Evolutionary conservation across 176 grass and related monocot genomes (phyloP).

Genomic region (Oryza glaberrima): DNA sequence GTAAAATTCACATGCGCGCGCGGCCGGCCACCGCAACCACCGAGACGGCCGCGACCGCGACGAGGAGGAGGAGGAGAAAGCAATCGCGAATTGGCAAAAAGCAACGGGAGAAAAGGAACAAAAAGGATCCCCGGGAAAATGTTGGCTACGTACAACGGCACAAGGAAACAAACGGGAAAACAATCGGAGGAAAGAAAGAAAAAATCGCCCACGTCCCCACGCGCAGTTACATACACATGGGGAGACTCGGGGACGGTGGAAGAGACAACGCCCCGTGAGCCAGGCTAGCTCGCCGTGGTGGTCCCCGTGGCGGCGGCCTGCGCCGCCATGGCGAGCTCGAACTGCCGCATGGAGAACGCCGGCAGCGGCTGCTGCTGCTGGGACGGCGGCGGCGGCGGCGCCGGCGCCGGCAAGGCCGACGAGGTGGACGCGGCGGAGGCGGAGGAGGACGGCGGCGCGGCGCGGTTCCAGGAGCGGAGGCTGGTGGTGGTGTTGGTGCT

Average conservation of each 20-base stretch:
- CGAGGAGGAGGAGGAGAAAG: background rate
- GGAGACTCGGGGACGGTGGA: background rate
- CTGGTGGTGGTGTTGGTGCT: slow-evolving; percentile 59
- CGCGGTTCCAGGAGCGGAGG: slow-evolving; percentile 56
- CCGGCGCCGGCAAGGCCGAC: background rate
- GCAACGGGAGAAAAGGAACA: slow-evolving; percentile 29
- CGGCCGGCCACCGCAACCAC: background rate
- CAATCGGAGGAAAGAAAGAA: background rate
- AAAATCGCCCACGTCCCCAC: background rate
- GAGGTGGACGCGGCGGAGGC: slow-evolving; percentile 19
- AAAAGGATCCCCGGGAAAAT: background rate
- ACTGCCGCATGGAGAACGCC: slow-evolving; percentile 59
- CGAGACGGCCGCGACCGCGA: background rate
- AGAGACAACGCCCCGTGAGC: slow-evolving; percentile 52
- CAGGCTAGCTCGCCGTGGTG: background rate
- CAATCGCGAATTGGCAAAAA: background rate
- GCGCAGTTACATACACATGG: slow-evolving; percentile 18
- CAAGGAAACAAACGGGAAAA: slow-evolving; percentile 16
- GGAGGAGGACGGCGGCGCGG: background rate
- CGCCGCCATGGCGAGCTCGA: slow-evolving; percentile 80
- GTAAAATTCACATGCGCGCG: background rate
- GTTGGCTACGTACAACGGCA: slow-evolving; percentile 40
- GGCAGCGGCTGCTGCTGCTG: background rate
- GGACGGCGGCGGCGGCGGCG: background rate
- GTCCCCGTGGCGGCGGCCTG: slow-evolving; percentile 39